Evolutionary conservation across 257 asterid species (phyloP), one percentile per base, ranked within the genome.

Genomic region (Dorcoceras hygrometricum): DNA sequence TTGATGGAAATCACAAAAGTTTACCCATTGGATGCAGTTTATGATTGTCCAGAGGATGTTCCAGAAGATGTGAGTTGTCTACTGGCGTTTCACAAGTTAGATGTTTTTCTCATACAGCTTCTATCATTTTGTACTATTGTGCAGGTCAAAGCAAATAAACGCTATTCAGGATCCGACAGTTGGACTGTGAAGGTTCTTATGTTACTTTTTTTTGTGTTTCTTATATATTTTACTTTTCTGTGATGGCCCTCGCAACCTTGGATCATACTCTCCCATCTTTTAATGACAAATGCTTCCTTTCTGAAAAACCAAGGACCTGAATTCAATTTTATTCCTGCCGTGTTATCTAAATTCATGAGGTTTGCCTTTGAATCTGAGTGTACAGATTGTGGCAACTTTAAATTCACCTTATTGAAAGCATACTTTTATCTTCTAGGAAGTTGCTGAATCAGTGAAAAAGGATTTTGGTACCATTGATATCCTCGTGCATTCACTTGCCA

Each of bases 381-480:
- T 18, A 46, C 54, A 46, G 54, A 46, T 16, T 16, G 8, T 18
- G 16, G 54, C 54, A 18, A 14, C 18, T 46, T 46, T 46, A 4
- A 46, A 46, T 46, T 46, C 54, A 8, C 20, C 20, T 46, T 46
- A 5, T 22, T 46, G 54, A 5, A 7, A 46, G 54, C 5, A 16
- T 46, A 20, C 14, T 58, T 36, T 19, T 71, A 50, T 75, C 73
- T 66, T 79, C 79, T 80, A 90, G 98, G 99, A 89, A 85, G 98
- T 79, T 77, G 99, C 91, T 53, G 98, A 94, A 75, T 69, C 90
- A 14, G 98, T 94, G 67, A 88, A 87, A 81, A 82, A 87, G 72
- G 98, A 94, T 78, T 94, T 88, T 67, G 97, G 99, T 77, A 84
- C 93, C 11, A 90, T 94, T 66, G 99, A 94, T 79, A 94, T 94